phyloP scores from a whole-genome alignment of 2,329 filamentous ascomycete genomes.

The Westerdykella aurantiaca region DNA sequence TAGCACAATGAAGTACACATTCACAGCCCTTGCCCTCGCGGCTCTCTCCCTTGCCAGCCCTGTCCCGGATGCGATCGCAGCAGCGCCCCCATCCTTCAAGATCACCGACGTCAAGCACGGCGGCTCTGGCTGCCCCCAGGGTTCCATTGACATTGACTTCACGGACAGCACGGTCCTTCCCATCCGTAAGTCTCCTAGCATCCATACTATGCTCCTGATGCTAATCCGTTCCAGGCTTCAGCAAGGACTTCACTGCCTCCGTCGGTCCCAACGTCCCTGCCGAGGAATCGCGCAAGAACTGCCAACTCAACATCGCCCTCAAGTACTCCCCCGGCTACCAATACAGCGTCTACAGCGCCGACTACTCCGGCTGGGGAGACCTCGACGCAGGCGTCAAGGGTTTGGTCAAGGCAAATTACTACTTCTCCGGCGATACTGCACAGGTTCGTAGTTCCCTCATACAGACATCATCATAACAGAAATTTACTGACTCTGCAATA shows the following conservation, averaged over 20 bases:
- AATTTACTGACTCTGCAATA: neutral
- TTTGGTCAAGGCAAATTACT: conserved; percentile 31
- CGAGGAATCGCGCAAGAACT: conserved; percentile 34
- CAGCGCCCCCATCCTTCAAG: conserved; percentile 23
- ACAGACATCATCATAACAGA: neutral
- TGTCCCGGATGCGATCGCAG: conserved; percentile 9
- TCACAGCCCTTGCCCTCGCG: conserved; percentile 20
- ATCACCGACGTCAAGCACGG: conserved; percentile 28
- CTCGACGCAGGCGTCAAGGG: conserved; percentile 34
- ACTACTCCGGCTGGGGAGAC: conserved; percentile 32
- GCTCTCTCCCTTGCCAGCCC: conserved; percentile 14
- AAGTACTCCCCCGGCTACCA: conserved; percentile 34
- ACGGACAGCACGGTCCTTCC: conserved; percentile 26
- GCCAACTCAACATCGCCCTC: conserved; percentile 34
- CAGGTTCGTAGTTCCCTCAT: conserved; percentile 14
- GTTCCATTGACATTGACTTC: conserved; percentile 30
- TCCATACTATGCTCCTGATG: neutral
- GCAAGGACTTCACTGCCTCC: conserved; percentile 26
- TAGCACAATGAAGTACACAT: conserved; percentile 22
- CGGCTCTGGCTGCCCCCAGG: conserved; percentile 33
- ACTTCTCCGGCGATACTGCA: conserved; percentile 30
- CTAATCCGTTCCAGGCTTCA: conserved; percentile 19
- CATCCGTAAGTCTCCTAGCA: conserved; percentile 18
- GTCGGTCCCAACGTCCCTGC: conserved; percentile 20
- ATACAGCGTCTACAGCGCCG: conserved; percentile 31